Base-by-base conservation (phyloP, 73 alveolate genomes). In the Stentor roeselii region DNA sequence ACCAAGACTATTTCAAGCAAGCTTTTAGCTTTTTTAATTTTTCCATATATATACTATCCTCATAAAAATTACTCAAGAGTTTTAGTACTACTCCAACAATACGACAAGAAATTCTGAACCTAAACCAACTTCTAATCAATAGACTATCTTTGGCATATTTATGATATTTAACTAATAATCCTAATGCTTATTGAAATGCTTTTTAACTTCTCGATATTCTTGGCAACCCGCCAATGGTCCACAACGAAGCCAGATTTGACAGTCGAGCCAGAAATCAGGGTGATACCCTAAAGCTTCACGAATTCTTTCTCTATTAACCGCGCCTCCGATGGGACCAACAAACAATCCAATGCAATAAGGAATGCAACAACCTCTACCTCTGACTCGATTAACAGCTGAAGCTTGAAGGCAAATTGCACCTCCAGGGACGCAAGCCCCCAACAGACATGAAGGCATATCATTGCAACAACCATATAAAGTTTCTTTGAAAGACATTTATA, bases 191-290 rank as follows among this genome's bases (percentile, higher is more conserved):
- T n/a, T n/a, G n/a, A n/a, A n/a, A n/a, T n/a, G n/a, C n/a, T 42
- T 60, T 60, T 60, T 60, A 60, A 60, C 80, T 67, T 67, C 80
- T 30, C 80, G n/a, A 67, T 67, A 67, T 32, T 67, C 80, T 67
- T 67, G 80, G 42, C 80, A 67, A 1, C 41, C n/a, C 14, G 80
- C 80, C 21, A 36, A 67, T 21, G 80, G 80, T 21, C 80, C 42
- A 67, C 80, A 67, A 2, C 1, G 34, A 14, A 36, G 34, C n/a
- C 37, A 32, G 6, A 67, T 67, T 40, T 27, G 37, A 3, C 1
- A 67, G 34, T 67, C 80, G 21, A 30, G 41, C 21, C 21, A 14
- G 2, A 67, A 67, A 21, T 34, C 37, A 1, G 42, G 42, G 14
- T 67, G 42, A 67, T 27, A 27, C 50, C 50, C 34, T 15, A 21